Evolutionary conservation across 352 stramenopile genomes (phyloP).

Genomic region (Achlya hypogyna): DNA sequence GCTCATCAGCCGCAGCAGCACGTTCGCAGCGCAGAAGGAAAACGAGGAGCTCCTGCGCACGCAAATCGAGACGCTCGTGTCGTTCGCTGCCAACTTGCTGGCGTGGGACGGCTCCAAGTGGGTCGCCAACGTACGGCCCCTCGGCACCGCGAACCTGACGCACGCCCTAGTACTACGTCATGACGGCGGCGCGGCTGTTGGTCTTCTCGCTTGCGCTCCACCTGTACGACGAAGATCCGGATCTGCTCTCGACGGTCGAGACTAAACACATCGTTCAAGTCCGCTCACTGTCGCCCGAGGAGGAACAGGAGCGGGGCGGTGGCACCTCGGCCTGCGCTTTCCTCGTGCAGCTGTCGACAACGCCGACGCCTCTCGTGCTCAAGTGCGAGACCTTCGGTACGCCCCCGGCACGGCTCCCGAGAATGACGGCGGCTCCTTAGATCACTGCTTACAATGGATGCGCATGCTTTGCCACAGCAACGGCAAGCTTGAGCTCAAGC

Average conservation of each 20-base stretch:
- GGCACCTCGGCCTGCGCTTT: slow-evolving; percentile 2
- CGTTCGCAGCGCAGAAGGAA: slow-evolving; percentile 74
- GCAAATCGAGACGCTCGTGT: slow-evolving; percentile 72
- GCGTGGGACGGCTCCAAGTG: slow-evolving; percentile 81
- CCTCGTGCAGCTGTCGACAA: background rate
- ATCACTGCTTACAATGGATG: slow-evolving; percentile 85
- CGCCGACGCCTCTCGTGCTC: slow-evolving; percentile 40
- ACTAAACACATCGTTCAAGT: slow-evolving; percentile 76
- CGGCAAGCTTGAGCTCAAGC: slow-evolving; percentile 81
- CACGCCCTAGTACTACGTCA: slow-evolving; percentile 53
- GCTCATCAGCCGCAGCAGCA: slow-evolving; percentile 78
- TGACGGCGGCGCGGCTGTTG: slow-evolving; percentile 71
- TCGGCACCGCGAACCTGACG: background rate
- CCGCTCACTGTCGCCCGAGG: slow-evolving; percentile 45
- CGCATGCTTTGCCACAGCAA: slow-evolving; percentile 74
- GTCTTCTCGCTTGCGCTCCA: slow-evolving; percentile 74
- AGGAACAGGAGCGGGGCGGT: slow-evolving; percentile 39
- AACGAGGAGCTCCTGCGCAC: slow-evolving; percentile 75
- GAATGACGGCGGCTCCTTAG: slow-evolving; percentile 25
- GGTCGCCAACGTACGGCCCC: slow-evolving; percentile 49
- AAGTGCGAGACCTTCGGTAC: slow-evolving; percentile 75
- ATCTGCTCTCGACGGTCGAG: slow-evolving; percentile 71
- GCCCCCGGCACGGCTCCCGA: background rate
- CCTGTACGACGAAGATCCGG: slow-evolving; percentile 80
- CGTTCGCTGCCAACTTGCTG: slow-evolving; percentile 78